These are phyloP conservation scores for Botrytis medusae DNA, from an alignment of 2,329 filamentous ascomycete genomes.

Conservation along the genomic window DNA sequence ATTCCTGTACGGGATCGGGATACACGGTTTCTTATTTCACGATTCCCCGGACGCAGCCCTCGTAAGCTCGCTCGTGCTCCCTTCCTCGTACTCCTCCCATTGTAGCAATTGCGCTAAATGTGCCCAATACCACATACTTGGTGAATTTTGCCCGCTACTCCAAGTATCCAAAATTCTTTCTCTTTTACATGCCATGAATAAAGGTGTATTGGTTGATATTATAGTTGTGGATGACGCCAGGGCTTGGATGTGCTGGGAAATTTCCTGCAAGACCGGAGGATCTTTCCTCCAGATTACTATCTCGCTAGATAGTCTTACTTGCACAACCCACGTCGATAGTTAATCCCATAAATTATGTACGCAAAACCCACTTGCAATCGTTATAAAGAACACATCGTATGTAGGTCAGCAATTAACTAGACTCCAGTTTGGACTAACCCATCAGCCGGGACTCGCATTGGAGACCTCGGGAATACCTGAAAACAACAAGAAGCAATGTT, in stretches of 20 bases:
- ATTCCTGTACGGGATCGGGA: neutral
- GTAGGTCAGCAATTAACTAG: neutral
- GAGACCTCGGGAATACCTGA: neutral
- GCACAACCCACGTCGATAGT: neutral
- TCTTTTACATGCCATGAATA: neutral
- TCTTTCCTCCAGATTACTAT: conserved; percentile 10
- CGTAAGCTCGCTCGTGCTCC: conserved; percentile 3
- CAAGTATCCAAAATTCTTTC: neutral
- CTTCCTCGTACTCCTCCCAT: neutral
- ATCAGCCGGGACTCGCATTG: neutral
- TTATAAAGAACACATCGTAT: neutral
- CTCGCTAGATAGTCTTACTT: neutral
- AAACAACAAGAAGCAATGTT: neutral
- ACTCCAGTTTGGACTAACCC: neutral
- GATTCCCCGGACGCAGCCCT: neutral
- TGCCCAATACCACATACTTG: neutral
- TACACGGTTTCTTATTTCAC: neutral
- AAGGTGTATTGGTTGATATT: neutral
- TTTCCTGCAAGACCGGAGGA: neutral
- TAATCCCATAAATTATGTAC: neutral
- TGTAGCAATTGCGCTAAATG: conserved; percentile 13
- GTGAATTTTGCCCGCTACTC: neutral
- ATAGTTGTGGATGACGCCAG: conserved; percentile 2
- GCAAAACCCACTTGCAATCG: neutral
- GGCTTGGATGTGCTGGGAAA: neutral